Evolutionary conservation across 768 basidiomycete species (phyloP).

Genomic region (Mycena venus): DNA sequence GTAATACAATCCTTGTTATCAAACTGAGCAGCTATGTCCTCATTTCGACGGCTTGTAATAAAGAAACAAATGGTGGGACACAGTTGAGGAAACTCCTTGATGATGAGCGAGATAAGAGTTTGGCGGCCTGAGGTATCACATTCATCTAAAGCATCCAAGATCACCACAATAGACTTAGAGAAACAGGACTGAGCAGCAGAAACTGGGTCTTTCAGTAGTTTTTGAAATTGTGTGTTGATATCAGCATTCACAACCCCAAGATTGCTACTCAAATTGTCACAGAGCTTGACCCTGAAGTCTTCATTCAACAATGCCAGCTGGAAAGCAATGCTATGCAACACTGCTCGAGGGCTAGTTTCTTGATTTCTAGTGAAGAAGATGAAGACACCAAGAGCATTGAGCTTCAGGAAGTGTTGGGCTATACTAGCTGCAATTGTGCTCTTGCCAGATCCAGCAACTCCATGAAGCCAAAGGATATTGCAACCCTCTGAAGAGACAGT

Average conservation of each 20-base stretch:
- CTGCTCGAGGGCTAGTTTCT: neutral
- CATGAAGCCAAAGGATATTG: neutral
- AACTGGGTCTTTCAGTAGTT: neutral
- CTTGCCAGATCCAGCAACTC: too few species aligned
- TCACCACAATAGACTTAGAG: neutral
- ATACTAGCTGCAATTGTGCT: neutral
- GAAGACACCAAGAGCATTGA: neutral
- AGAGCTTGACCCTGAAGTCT: neutral
- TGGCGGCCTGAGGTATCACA: neutral
- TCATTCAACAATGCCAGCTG: neutral
- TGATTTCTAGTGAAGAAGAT: neutral
- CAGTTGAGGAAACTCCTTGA: too few species aligned
- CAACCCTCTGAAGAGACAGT: neutral
- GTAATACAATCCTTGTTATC: too few species aligned
- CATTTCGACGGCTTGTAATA: too few species aligned
- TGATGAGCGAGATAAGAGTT: neutral
- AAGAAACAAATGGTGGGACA: too few species aligned
- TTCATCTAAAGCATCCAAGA: neutral
- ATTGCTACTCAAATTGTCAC: too few species aligned
- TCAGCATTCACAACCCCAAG: too few species aligned
- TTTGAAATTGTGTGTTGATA: neutral
- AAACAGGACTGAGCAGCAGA: neutral
- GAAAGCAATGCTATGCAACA: neutral
- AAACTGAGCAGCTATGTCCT: too few species aligned
- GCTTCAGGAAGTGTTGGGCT: neutral